Evolutionary conservation across 2,329 filamentous ascomycete species (phyloP).

Genomic region (Talaromyces verruculosus): DNA sequence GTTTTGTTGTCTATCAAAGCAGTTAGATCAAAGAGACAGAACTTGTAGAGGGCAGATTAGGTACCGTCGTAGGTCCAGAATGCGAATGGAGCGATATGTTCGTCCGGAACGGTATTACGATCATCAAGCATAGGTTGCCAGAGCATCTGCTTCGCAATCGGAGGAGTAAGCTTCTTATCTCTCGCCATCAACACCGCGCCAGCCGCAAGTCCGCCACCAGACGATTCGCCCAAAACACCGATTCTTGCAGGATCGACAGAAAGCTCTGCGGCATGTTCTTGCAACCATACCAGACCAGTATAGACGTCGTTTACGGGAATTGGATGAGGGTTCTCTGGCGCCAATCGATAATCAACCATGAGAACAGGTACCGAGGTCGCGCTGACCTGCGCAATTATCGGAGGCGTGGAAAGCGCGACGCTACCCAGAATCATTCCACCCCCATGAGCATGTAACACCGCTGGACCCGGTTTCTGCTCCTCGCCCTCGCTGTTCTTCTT

Average conservation of each 20-base stretch:
- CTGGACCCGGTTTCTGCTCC: not conserved
- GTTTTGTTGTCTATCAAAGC: not conserved
- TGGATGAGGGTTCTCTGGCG: constrained; percentile 16
- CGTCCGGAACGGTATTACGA: not conserved
- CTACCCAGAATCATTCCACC: constrained; percentile 12
- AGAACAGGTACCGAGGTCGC: constrained; percentile 21
- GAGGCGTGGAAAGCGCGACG: not conserved
- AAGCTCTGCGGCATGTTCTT: not conserved
- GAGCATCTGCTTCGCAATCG: constrained; percentile 8
- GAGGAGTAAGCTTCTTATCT: constrained; percentile 19
- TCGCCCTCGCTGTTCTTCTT: not conserved
- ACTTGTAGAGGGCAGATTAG: no score
- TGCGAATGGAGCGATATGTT: constrained; percentile 17
- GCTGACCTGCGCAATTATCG: not conserved
- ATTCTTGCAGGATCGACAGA: not conserved
- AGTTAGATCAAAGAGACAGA: no score
- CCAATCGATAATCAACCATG: constrained; percentile 18
- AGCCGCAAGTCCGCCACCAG: not conserved
- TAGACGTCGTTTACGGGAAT: constrained; percentile 12
- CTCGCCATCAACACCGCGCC: constrained; percentile 6
- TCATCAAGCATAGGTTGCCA: constrained; percentile 21
- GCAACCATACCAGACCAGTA: not conserved
- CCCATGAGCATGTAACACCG: not conserved
- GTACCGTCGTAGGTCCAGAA: constrained; percentile 23
- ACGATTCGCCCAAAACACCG: not conserved